phyloP scores from a whole-genome alignment of 2,329 filamentous ascomycete species.

The Seiridium unicorne region DNA sequence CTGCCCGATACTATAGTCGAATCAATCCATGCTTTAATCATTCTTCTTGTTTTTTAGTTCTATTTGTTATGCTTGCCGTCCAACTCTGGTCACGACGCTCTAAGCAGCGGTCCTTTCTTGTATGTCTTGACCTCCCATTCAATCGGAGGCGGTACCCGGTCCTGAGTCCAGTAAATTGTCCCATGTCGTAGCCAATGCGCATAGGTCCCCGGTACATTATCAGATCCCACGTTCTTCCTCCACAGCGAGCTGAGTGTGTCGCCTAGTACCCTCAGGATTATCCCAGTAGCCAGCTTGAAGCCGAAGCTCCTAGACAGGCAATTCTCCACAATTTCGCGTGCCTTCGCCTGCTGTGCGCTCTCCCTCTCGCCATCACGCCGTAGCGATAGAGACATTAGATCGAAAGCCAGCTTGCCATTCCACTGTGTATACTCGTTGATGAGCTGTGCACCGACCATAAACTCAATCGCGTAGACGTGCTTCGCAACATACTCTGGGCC shows the following conservation, averaged over 20 bases:
- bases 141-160: constrained; percentile 33
- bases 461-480: constrained; percentile 49
- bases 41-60: no score
- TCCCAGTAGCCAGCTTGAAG: constrained; percentile 54
- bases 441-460: constrained; percentile 47
- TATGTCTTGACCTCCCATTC: constrained; percentile 34
- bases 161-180: constrained; percentile 44
- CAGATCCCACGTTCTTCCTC: constrained; percentile 47
- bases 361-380: constrained; percentile 37
- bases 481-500: constrained; percentile 49
- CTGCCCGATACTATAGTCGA: no score
- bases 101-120: constrained; percentile 35
- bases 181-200: constrained; percentile 53
- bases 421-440: constrained; percentile 52
- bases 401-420: constrained; percentile 47
- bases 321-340: constrained; percentile 49
- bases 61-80: no score
- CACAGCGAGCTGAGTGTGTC: constrained; percentile 53
- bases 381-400: constrained; percentile 44
- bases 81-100: background rate
- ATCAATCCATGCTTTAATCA: no score
- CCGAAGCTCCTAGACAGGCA: constrained; percentile 49
- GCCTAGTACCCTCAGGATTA: constrained; percentile 48
- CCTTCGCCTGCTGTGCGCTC: constrained; percentile 42
- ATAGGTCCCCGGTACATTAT: constrained; percentile 50